Evolutionary conservation across 495 filamentous ascomycete species (phyloP), one percentile per base, ranked within the genome.

Genomic region (Neurospora sp.): DNA sequence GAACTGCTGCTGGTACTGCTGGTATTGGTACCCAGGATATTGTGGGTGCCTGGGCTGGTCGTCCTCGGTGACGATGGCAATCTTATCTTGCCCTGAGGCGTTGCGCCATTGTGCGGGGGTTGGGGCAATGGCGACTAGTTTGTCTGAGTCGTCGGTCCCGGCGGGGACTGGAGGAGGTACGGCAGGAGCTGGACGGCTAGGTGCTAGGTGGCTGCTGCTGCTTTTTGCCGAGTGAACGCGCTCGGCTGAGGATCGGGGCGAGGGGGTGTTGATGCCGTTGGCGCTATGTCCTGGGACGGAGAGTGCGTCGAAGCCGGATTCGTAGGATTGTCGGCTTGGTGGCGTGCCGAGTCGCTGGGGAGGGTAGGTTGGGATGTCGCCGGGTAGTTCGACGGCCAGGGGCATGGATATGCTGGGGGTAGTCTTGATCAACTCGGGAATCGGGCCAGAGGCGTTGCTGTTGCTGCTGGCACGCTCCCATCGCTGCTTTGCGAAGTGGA

Each of bases 401-500:
- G 85, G 84, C 62, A 79, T 72, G 40, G 78, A 76, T 38, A 85
- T 81, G 62, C 84, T 80, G 11, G 78, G 73, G 27, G 81, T 75
- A 1, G 78, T 75, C 69, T 83, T 74, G 31, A 79, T 72, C 46
- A 80, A 77, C 14, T 81, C 76, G 14, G 83, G 79, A 31, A 78
- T 66, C n/a, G 70, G 75, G 16, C 75, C 70, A n/a, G 42, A 20
- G 0, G 27, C 27, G 27, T 35, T 66, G 54, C 54, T 66, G 23
- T 31, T 31, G 54, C 27, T 66, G 66, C 72, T 72, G 46, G 80
- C 37, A 23, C 81, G 81, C 71, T 84, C 80, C 75, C 76, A 86
- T 39, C 85, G 80, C 71, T 81, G 80, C 78, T 83, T 85, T 78
- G 91, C 91, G 72, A 89, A 86, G 76, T 96, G 87, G 62, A 98